These are phyloP conservation scores for Russula lepida DNA, from an alignment of 768 basidiomycete genomes.

Conservation along the genomic window DNA sequence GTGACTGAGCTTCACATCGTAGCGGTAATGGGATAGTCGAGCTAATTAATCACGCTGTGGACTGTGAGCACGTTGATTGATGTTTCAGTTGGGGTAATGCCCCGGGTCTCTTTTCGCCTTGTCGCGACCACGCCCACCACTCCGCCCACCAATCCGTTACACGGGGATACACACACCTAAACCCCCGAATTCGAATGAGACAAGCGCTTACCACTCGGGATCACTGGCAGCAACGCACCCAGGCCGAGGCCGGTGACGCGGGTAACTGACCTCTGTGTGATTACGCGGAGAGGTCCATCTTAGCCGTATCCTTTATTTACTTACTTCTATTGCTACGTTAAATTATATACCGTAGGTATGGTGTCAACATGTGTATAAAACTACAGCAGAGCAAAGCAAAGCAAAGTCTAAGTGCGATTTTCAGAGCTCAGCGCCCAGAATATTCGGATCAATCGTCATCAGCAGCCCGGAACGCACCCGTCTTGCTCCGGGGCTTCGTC, in stretches of 20 bases:
- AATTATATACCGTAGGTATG: not conserved
- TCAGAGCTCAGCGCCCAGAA: not conserved
- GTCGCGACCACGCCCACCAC: not conserved
- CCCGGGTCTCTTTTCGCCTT: not conserved
- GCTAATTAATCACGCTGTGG: not conserved
- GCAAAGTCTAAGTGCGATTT: not conserved
- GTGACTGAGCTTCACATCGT: not conserved
- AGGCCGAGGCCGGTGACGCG: not conserved
- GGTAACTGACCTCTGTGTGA: too few species aligned
- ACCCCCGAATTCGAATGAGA: too few species aligned
- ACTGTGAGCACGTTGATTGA: not conserved
- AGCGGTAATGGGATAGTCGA: not conserved
- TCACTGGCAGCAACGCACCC: not conserved
- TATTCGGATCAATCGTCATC: constrained; percentile 1
- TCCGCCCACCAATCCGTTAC: not conserved
- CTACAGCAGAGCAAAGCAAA: not conserved
- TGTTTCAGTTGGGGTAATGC: not conserved
- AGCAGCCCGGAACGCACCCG: constrained; percentile 13
- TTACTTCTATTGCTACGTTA: not conserved
- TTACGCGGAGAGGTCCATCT: not conserved
- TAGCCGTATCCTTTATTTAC: not conserved
- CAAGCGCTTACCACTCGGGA: too few species aligned
- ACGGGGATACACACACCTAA: too few species aligned
- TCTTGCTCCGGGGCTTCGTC: constrained; percentile 17
- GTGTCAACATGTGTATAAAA: not conserved